phyloP scores from a whole-genome alignment of 768 basidiomycete species.

The Mrakia frigida region DNA sequence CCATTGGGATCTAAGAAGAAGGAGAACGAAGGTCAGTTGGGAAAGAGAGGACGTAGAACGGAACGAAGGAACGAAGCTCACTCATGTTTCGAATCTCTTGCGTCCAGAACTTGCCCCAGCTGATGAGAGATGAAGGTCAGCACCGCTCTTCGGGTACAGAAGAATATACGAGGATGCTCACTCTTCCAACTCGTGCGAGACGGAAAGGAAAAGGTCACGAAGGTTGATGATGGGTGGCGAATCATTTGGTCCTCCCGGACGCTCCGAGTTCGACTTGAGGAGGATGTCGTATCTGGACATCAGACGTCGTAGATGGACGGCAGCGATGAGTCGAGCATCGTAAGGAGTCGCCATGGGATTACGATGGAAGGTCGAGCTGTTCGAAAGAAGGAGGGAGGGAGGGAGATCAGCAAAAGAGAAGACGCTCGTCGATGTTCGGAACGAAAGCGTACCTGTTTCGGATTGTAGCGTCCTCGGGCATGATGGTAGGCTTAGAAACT shows the following conservation, averaged over 20 bases:
- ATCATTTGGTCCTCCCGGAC: neutral
- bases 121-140: no score
- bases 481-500: slow-evolving; percentile 25
- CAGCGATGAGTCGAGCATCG: slow-evolving; percentile 22
- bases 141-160: no score
- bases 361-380: slow-evolving; percentile 1
- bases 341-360: neutral
- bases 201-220: neutral
- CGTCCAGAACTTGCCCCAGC: slow-evolving; percentile 7
- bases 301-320: neutral
- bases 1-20: neutral
- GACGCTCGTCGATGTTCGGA: no score
- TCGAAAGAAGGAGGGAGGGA: no score
- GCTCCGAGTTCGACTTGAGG: slow-evolving; percentile 15
- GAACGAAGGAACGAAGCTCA: no score
- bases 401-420: no score
- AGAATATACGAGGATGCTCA: neutral
- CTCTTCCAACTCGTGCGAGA: slow-evolving; percentile 8
- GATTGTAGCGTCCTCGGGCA: slow-evolving; percentile 23
- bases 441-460: neutral
- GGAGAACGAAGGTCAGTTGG: neutral
- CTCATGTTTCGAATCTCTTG: slow-evolving; percentile 1
- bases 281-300: slow-evolving; percentile 16
- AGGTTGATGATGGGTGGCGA: slow-evolving; percentile 14
- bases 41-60: no score